Evolutionary conservation across 106 monocot species (phyloP).

Genomic region (Dendrobium officinale): DNA sequence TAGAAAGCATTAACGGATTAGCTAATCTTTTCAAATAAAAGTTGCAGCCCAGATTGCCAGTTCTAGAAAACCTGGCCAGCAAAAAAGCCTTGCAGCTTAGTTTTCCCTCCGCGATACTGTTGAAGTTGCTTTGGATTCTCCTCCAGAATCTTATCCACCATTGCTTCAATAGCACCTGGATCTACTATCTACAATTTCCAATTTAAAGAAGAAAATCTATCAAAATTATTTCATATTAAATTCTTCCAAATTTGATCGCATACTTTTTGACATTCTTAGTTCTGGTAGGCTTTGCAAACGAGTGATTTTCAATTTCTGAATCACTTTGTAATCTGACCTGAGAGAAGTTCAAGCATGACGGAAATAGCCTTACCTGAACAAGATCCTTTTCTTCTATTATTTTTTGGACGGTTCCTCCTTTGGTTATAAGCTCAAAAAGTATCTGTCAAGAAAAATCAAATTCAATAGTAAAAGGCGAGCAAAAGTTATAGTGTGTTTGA

Average conservation of each 20-base stretch:
- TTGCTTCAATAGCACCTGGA: constrained; percentile 68
- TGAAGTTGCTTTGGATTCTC: constrained; percentile 85
- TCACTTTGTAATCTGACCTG: neutral
- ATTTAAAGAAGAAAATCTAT: neutral
- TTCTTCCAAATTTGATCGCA: neutral
- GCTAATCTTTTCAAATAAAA: neutral
- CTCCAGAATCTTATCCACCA: constrained; percentile 74
- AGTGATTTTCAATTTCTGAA: neutral
- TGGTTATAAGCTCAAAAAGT: constrained; percentile 68
- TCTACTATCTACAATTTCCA: constrained; percentile 53
- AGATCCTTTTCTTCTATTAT: constrained; percentile 87
- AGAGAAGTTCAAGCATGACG: neutral
- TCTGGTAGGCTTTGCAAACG: neutral
- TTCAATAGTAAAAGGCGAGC: neutral
- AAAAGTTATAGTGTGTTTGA: neutral
- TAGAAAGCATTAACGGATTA: neutral
- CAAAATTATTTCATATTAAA: neutral
- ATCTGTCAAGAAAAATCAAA: constrained; percentile 35
- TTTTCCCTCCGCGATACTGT: constrained; percentile 85
- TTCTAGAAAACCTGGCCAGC: constrained; percentile 65
- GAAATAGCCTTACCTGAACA: constrained; percentile 47
- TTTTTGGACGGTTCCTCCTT: constrained; percentile 89
- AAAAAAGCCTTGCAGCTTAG: constrained; percentile 83
- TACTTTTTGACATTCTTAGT: neutral
- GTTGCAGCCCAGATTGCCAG: neutral